Evolutionary conservation across 2,329 filamentous ascomycete genomes (phyloP).

Genomic region (Pseudocercospora vitis): DNA sequence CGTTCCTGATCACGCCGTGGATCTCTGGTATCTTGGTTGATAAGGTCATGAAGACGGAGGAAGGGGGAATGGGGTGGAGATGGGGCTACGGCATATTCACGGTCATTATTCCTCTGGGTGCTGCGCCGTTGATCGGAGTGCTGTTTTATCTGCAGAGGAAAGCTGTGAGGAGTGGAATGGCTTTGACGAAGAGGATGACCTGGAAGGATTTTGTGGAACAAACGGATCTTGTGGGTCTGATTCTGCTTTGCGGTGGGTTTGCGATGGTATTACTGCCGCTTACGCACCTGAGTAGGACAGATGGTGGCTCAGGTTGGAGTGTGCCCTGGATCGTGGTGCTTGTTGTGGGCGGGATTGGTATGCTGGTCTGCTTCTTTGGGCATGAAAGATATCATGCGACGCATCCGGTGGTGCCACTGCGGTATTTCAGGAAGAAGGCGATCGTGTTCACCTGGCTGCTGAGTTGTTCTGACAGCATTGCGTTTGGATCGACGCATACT

Average conservation of each 20-base stretch:
- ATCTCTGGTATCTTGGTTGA: constrained; percentile 45
- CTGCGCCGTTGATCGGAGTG: constrained; percentile 41
- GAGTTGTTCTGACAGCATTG: constrained; percentile 46
- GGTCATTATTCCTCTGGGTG: constrained; percentile 44
- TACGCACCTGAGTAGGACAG: constrained; percentile 42
- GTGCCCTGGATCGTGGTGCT: constrained; percentile 50
- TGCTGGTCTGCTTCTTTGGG: constrained; percentile 47
- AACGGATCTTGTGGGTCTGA: constrained; percentile 41
- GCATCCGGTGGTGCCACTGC: constrained; percentile 49
- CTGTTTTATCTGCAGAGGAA: constrained; percentile 42
- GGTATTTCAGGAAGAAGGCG: constrained; percentile 48
- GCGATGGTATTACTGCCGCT: constrained; percentile 51
- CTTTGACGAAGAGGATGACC: constrained; percentile 30
- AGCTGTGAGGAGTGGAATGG: constrained; percentile 34
- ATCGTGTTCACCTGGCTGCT: constrained; percentile 46
- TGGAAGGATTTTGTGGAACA: constrained; percentile 41
- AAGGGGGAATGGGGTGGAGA: constrained; percentile 46
- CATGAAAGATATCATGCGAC: constrained; percentile 51
- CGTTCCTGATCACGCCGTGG: constrained; percentile 46
- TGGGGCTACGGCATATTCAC: constrained; percentile 50
- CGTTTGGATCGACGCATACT: constrained; percentile 48
- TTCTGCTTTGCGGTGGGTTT: constrained; percentile 52
- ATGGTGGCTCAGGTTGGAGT: constrained; percentile 40
- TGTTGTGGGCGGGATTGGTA: constrained; percentile 45
- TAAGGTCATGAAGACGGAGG: constrained; percentile 43